Evolutionary conservation across 495 filamentous ascomycete species (phyloP).

Genomic region (Trichoderma reesei): DNA sequence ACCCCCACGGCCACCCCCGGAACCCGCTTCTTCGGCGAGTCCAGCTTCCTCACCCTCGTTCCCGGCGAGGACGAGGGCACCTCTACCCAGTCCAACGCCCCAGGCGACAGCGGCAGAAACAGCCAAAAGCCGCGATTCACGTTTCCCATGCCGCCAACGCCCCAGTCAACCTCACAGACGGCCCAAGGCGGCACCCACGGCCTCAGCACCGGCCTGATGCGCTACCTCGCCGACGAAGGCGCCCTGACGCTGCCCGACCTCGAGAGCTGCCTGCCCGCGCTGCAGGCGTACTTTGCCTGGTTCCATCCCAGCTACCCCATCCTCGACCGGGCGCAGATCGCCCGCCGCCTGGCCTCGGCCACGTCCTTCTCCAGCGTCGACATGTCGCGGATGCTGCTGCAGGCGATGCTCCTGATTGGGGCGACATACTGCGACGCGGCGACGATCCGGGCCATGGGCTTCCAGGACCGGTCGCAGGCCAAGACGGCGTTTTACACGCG

Average conservation of each 20-base stretch:
- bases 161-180: neutral
- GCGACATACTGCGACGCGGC: neutral
- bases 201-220: slow-evolving; percentile 6
- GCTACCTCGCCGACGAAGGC: slow-evolving; percentile 41
- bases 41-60: slow-evolving; percentile 10
- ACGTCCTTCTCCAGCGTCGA: slow-evolving; percentile 32
- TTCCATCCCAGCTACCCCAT: slow-evolving; percentile 68
- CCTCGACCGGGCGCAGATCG: slow-evolving; percentile 54
- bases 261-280: slow-evolving; percentile 47
- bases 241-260: slow-evolving; percentile 52
- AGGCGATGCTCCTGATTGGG: slow-evolving; percentile 12
- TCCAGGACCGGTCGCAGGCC: slow-evolving; percentile 7
- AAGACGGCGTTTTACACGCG: slow-evolving; percentile 8
- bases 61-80: neutral
- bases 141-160: slow-evolving; percentile 8
- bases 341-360: slow-evolving; percentile 50
- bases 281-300: slow-evolving; percentile 57
- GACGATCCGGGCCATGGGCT: slow-evolving; percentile 8
- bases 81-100: neutral
- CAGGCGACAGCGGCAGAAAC: neutral
- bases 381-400: slow-evolving; percentile 47
- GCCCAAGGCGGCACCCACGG: neutral
- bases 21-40: slow-evolving; percentile 10
- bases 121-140: neutral
- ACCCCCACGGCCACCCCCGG: neutral